These are phyloP conservation scores for Phoma sp. DNA, from an alignment of 2,329 filamentous ascomycete species.

Conservation along the genomic window DNA sequence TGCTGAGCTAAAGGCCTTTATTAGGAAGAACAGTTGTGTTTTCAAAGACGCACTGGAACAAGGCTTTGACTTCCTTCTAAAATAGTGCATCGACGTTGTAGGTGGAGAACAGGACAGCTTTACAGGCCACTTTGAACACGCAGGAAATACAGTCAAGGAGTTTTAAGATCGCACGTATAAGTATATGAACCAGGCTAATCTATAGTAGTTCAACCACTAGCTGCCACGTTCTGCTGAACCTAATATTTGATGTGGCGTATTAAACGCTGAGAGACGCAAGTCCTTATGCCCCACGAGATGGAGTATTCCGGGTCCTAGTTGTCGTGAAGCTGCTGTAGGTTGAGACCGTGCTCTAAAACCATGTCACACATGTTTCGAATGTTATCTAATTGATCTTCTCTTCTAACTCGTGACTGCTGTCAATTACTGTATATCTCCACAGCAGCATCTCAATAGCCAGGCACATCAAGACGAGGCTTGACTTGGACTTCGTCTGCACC, in stretches of 20 bases:
- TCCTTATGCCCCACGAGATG: neutral
- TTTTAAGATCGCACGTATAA: neutral
- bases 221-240: neutral
- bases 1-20: conserved; percentile 44
- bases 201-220: neutral
- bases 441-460: neutral
- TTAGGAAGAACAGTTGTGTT: conserved; percentile 31
- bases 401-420: neutral
- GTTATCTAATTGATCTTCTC: neutral
- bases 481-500: neutral
- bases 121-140: conserved; percentile 1
- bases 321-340: neutral
- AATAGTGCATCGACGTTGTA: neutral
- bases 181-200: neutral
- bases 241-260: neutral
- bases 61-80: neutral
- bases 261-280: neutral
- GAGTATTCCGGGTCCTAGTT: neutral
- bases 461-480: neutral
- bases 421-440: neutral
- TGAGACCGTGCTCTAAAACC: no score
- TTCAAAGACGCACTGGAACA: conserved; percentile 17
- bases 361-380: no score
- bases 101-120: neutral
- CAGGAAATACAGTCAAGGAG: neutral